Evolutionary conservation across 2,329 filamentous ascomycete species (phyloP).

Genomic region (Alternaria burnsii): DNA sequence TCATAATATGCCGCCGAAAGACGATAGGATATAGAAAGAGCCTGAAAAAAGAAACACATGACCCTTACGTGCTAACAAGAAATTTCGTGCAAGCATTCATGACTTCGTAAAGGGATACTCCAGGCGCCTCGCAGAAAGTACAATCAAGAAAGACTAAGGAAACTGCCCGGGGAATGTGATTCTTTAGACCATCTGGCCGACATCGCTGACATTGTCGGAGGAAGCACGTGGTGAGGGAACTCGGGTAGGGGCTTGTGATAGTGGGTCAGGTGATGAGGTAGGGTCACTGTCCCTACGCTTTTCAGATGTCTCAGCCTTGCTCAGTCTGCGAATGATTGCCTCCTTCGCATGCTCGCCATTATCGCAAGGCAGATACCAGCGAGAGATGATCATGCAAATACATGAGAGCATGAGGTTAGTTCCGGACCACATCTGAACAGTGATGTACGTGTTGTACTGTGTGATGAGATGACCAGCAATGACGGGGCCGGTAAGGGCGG

Average conservation of each 20-base stretch:
- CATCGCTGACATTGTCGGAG: slow-evolving; percentile 22
- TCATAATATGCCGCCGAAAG: neutral
- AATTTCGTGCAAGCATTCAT: neutral
- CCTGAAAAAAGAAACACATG: neutral
- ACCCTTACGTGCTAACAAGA: neutral
- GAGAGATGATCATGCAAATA: slow-evolving; percentile 51
- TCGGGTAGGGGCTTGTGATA: slow-evolving; percentile 36
- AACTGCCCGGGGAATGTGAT: neutral
- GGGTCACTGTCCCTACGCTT: slow-evolving; percentile 24
- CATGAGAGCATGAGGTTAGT: slow-evolving; percentile 53
- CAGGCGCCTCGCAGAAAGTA: neutral
- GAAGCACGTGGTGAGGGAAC: slow-evolving; percentile 26
- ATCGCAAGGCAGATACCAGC: slow-evolving; percentile 43
- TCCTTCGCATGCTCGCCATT: slow-evolving; percentile 36
- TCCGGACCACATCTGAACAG: slow-evolving; percentile 60
- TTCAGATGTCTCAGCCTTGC: slow-evolving; percentile 15
- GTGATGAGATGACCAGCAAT: slow-evolving; percentile 58
- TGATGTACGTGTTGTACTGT: slow-evolving; percentile 52
- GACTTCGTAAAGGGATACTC: slow-evolving; percentile 2
- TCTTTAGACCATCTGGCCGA: slow-evolving; percentile 23
- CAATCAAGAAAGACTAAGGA: neutral
- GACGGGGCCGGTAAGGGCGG: slow-evolving; percentile 58
- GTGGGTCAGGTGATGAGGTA: slow-evolving; percentile 8
- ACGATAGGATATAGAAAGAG: neutral
- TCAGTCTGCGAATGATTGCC: slow-evolving; percentile 24